phyloP scores from a whole-genome alignment of 169 alveolate species.

The Amoebophrya sp. region DNA sequence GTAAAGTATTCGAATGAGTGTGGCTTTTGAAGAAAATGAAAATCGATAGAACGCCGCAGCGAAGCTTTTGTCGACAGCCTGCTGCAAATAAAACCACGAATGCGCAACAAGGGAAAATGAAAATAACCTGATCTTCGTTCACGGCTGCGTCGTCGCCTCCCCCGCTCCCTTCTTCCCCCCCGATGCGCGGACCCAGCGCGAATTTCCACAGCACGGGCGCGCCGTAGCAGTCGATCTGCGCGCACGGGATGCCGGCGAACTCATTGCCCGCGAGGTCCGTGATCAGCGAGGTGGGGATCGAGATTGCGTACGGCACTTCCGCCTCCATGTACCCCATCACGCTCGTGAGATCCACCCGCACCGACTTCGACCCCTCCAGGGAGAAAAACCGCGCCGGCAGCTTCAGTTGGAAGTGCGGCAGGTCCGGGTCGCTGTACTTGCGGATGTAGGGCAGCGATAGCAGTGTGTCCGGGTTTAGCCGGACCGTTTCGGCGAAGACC shows the following conservation, averaged over 20 bases:
- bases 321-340: not conserved
- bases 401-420: not conserved
- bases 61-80: too few relatives aligned
- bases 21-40: too few relatives aligned
- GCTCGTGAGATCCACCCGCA: not conserved
- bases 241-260: not conserved
- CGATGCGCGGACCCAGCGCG: not conserved
- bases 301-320: not conserved
- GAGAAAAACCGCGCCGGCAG: not conserved
- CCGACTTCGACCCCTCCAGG: not conserved
- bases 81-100: too few relatives aligned
- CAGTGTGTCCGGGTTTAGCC: not conserved
- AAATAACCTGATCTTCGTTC: too few relatives aligned
- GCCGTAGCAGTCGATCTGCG: not conserved
- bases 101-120: too few relatives aligned
- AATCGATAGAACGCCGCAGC: too few relatives aligned
- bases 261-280: not conserved
- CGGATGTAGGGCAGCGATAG: not conserved
- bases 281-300: not conserved
- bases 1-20: not conserved
- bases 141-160: not conserved
- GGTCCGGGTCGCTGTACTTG: not conserved
- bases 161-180: not conserved
- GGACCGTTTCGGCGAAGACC: not conserved
- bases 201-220: not conserved